These are phyloP conservation scores for Chrysoporthe austroafricana DNA, from an alignment of 2,329 filamentous ascomycete species.

Conservation along the genomic window DNA sequence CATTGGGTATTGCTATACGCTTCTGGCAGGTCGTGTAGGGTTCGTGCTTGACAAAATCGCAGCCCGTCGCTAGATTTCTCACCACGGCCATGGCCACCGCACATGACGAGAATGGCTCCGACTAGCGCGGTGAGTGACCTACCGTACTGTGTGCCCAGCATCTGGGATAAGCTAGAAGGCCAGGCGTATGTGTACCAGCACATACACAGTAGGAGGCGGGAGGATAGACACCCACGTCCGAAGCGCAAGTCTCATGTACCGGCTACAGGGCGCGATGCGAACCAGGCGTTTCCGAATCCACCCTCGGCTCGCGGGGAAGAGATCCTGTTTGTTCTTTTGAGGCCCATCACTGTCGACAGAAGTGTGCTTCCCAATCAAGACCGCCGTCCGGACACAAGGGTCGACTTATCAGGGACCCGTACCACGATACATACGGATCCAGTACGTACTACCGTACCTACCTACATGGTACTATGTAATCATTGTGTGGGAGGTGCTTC, in stretches of 20 bases:
- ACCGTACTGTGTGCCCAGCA: neutral
- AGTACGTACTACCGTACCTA: neutral
- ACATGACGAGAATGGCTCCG: neutral
- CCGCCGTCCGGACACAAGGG: neutral
- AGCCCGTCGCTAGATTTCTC: neutral
- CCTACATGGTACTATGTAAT: conserved; percentile 8
- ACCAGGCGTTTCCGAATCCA: conserved; percentile 15
- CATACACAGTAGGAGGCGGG: neutral
- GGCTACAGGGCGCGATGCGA: conserved; percentile 2
- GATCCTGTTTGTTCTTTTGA: conserved; percentile 15
- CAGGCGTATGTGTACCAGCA: neutral
- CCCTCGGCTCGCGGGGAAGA: conserved; percentile 16
- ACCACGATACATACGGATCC: neutral
- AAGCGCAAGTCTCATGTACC: conserved; percentile 3
- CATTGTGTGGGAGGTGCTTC: neutral
- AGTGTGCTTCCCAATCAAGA: conserved; percentile 23
- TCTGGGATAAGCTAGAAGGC: neutral
- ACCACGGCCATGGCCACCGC: neutral
- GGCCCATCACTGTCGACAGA: conserved; percentile 6
- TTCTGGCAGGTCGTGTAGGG: neutral
- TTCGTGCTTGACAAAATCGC: neutral
- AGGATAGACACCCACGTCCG: neutral
- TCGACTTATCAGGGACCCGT: conserved; percentile 8
- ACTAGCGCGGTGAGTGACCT: neutral
- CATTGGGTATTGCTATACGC: conserved; percentile 2